These are phyloP conservation scores for Sporothrix phasma DNA, from an alignment of 2,329 filamentous ascomycete species.

Conservation along the genomic window DNA sequence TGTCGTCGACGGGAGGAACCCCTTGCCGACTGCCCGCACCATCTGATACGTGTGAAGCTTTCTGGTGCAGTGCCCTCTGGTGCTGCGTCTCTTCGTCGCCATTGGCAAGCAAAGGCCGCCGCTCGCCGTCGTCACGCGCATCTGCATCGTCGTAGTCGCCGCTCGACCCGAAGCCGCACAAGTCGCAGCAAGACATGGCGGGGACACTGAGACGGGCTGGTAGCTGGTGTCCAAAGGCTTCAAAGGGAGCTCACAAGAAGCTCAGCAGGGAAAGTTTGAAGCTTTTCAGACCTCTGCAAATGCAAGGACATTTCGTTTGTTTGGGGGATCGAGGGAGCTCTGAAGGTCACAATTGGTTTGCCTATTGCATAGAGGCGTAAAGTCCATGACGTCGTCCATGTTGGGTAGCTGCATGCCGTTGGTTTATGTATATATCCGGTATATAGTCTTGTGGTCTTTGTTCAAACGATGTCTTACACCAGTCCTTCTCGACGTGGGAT, in stretches of 20 bases:
- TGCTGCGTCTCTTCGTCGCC: slow-evolving; percentile 61
- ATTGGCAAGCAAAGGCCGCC: slow-evolving; percentile 7
- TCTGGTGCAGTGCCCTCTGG: slow-evolving; percentile 71
- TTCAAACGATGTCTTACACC: no score
- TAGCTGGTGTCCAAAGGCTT: neutral
- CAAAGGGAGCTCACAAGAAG: no score
- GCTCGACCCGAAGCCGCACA: neutral
- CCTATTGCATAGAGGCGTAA: neutral
- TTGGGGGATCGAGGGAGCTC: neutral
- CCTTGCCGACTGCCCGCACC: slow-evolving; percentile 67
- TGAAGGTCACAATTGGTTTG: neutral
- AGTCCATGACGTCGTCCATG: neutral
- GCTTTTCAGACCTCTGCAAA: no score
- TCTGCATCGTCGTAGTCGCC: slow-evolving; percentile 10
- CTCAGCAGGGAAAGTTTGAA: no score
- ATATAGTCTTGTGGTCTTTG: no score
- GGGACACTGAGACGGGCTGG: neutral
- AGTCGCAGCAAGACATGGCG: neutral
- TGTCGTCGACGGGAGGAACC: slow-evolving; percentile 87
- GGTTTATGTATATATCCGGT: neutral
- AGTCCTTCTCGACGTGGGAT: no score
- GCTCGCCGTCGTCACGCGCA: neutral
- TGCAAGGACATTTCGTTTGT: no score
- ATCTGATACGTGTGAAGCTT: slow-evolving; percentile 92
- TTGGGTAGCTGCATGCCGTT: neutral